phyloP scores from a whole-genome alignment of 768 basidiomycete genomes.

The Tubosaeta sp. region DNA sequence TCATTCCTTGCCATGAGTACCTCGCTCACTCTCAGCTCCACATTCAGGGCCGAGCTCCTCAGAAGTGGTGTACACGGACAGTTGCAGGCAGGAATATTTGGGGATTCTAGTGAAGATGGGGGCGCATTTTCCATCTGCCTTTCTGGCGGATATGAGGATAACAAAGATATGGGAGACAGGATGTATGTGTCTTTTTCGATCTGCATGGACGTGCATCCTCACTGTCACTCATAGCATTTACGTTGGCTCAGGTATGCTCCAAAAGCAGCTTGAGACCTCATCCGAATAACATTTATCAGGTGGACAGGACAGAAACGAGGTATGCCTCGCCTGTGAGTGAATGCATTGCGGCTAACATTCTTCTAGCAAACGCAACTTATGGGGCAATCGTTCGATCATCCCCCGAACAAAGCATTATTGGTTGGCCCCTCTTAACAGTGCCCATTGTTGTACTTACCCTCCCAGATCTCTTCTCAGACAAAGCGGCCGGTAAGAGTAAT shows the following conservation, averaged over 20 bases:
- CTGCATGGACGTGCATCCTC: neutral
- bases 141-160: constrained; percentile 40
- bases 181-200: constrained; percentile 28
- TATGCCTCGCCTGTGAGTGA: constrained; percentile 2
- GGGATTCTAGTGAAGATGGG: constrained; percentile 19
- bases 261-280: neutral
- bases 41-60: constrained; percentile 18
- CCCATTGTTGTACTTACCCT: neutral
- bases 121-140: constrained; percentile 41
- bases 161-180: constrained; percentile 33
- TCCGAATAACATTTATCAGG: constrained; percentile 9
- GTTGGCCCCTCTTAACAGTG: constrained; percentile 6
- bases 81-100: constrained; percentile 37
- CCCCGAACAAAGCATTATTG: constrained; percentile 16
- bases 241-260: constrained; percentile 28
- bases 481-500: constrained; percentile 36
- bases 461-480: constrained; percentile 28
- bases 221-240: constrained; percentile 25
- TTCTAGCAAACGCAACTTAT: constrained; percentile 16
- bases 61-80: constrained; percentile 33
- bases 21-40: neutral
- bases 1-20: neutral
- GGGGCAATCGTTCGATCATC: constrained; percentile 22
- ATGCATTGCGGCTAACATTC: neutral
- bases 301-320: constrained; percentile 18